Base-by-base conservation (phyloP, 768 basidiomycete genomes). In the Russula virescens region DNA sequence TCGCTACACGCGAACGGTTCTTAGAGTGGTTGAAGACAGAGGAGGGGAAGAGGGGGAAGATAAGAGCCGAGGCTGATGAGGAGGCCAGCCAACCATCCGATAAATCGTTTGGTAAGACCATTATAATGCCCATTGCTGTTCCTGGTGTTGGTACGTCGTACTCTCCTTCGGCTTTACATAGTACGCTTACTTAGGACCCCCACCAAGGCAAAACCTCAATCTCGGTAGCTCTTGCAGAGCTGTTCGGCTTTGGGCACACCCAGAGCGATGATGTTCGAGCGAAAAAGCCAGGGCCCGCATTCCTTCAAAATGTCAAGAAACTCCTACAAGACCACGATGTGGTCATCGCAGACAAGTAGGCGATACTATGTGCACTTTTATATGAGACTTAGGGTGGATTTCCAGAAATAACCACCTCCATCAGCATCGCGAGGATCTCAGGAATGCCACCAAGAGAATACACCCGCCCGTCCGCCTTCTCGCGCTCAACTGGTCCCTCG, bases 211-310 rank as follows among this genome's bases (percentile, higher is more conserved):
- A 60, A 52, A 60, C 50, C 0, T 25, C 58, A 0, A 79, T 98
- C 14, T 80, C 90, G 0, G 77, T 97, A 19, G 93, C 92, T 1
- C 81, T 98, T 19, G 67, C 79, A 2, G 80, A 87, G 57, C 80
- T 99, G 3, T 98, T 95, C 69, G 82, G 80, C 0, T 96, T 93
- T 63, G 94, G 81, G 1, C 97, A 98, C 71, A 93, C 91, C 0
- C 97, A 98, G 71, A 92, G 89, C 69, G 97, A 99, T 72, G 92
- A 98, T 69, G 81, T 98, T 5, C 77, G 79, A 21, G 59, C 43
- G 6, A 60, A 54, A 18, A 60, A 53, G 16, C 2, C 79, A 43
- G 92, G 80, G 0, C 79, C 85, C 0, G 64, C 71, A 2, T 96
- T 96, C 71, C 69, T 91, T 58, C 85, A 78, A 71, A 94, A 91